Percentiles rank a stretch among this genome's conserved stretches.
phyloP scores from a whole-genome alignment of 2,329 filamentous ascomycete species.

The Ophiocordyceps unilateralis region DNA sequence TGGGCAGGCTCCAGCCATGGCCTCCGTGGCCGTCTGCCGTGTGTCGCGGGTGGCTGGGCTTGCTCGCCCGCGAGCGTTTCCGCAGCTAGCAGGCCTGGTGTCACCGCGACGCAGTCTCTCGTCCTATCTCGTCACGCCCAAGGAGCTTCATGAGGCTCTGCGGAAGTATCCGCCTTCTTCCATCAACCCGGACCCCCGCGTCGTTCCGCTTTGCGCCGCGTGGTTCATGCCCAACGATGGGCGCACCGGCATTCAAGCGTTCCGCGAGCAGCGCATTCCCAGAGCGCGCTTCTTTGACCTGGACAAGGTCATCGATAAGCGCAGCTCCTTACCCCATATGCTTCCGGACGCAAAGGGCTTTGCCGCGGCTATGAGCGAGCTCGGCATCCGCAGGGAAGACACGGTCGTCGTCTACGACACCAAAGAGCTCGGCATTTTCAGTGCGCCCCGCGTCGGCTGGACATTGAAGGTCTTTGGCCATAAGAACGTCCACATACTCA shows the following conservation, averaged over 20 bases:
- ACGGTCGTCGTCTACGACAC: conserved; percentile 88
- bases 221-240: conserved; percentile 95
- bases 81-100: conserved; percentile 7
- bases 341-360: conserved; percentile 69
- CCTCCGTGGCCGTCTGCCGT: conserved; percentile 22
- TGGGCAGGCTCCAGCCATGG: conserved; percentile 18
- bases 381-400: conserved; percentile 79
- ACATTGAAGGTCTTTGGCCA: conserved; percentile 85
- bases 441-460: conserved; percentile 85
- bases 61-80: neutral
- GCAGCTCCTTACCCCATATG: conserved; percentile 92
- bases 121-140: conserved; percentile 73
- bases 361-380: conserved; percentile 68
- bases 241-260: conserved; percentile 64
- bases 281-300: conserved; percentile 91
- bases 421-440: conserved; percentile 83
- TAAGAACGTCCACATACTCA: conserved; percentile 69
- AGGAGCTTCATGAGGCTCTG: conserved; percentile 65
- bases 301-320: conserved; percentile 75
- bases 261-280: conserved; percentile 69
- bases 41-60: conserved; percentile 16
- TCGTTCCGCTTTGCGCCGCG: conserved; percentile 77
- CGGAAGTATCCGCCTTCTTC: conserved; percentile 65
- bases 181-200: conserved; percentile 64
- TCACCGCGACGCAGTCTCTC: conserved; percentile 33